Percentiles rank a stretch among this genome's conserved stretches.
Conservation (phyloP, 306 rosid genomes). For the Phaseolus lunatus region DNA sequence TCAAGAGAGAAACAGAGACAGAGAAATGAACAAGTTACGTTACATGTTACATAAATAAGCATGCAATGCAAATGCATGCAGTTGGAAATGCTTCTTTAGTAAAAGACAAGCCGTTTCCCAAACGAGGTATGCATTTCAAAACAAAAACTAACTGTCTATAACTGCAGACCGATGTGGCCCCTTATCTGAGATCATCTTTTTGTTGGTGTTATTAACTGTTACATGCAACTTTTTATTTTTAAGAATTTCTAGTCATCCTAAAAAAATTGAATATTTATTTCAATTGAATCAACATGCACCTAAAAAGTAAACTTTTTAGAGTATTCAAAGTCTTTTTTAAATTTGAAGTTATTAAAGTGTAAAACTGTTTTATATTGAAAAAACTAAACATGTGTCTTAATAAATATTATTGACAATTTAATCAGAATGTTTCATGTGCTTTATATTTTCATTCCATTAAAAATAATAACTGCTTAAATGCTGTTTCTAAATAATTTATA, state of each 20-base stretch:
- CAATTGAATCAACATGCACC: too few relatives aligned
- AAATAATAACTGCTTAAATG: too few relatives aligned
- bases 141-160: slow-evolving; percentile 32
- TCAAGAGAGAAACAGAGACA: neutral
- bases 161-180: slow-evolving; percentile 18
- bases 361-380: too few relatives aligned
- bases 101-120: slow-evolving; percentile 6
- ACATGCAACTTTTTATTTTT: neutral
- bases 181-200: too few relatives aligned
- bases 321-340: too few relatives aligned
- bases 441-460: too few relatives aligned
- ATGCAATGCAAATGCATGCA: neutral
- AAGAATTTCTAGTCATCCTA: too few relatives aligned
- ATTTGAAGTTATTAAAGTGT: too few relatives aligned
- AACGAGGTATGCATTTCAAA: slow-evolving; percentile 28
- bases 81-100: neutral
- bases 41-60: slow-evolving; percentile 13
- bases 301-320: too few relatives aligned
- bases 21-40: neutral
- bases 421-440: too few relatives aligned
- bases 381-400: neutral
- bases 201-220: slow-evolving; percentile 7
- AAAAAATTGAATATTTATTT: too few relatives aligned
- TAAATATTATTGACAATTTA: neutral
- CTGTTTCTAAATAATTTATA: too few relatives aligned